phyloP scores from a whole-genome alignment of 164 flowering plant genomes.

The Berberis vulgaris region DNA sequence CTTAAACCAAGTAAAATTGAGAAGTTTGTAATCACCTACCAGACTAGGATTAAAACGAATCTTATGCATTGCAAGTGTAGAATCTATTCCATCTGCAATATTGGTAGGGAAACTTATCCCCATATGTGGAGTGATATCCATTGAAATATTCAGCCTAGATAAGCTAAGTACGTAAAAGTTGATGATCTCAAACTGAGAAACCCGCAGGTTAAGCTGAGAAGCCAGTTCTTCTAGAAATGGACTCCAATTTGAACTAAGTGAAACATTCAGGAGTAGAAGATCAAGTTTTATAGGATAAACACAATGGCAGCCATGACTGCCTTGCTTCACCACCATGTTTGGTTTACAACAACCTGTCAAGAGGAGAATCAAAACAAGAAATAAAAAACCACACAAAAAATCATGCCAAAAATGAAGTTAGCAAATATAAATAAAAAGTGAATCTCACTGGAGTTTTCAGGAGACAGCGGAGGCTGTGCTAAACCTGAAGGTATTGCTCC shows the following conservation, averaged over 20 bases:
- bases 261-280: conserved; percentile 70
- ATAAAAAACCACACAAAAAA: conserved; percentile 8
- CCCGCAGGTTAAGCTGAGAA: conserved; percentile 54
- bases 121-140: conserved; percentile 79
- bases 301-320: conserved; percentile 64
- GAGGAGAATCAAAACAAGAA: conserved; percentile 1
- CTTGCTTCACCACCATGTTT: conserved; percentile 66
- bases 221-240: conserved; percentile 63
- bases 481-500: conserved; percentile 41
- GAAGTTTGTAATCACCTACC: conserved; percentile 80
- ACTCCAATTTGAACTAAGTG: conserved; percentile 72
- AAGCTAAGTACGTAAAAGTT: conserved; percentile 63
- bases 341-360: conserved; percentile 73
- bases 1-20: conserved; percentile 81
- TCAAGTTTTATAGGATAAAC: conserved; percentile 90
- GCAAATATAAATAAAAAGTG: not conserved
- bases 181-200: conserved; percentile 69
- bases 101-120: conserved; percentile 68
- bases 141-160: conserved; percentile 70
- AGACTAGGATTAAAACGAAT: conserved; percentile 51
- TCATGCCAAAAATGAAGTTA: not conserved
- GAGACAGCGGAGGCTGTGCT: conserved; percentile 73
- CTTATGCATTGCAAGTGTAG: conserved; percentile 56
- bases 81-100: conserved; percentile 54
- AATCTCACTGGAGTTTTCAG: conserved; percentile 46